Conservation (phyloP, 1,139 yeast species). For the Arxiozyma telluris region DNA sequence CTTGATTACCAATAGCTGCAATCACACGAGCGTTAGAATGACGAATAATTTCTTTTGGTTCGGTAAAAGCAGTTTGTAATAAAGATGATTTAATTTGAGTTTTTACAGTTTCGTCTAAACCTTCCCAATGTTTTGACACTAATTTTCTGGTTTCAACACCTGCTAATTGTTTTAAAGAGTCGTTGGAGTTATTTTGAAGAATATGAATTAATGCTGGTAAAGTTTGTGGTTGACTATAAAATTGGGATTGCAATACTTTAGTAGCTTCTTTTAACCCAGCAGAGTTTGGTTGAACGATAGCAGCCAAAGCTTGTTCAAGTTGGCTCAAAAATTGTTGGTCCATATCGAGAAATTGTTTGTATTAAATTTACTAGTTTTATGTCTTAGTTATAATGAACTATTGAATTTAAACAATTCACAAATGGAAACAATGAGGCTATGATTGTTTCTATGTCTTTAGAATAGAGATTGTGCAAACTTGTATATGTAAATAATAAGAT, state of each 20-base stretch:
- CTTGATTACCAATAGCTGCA: slow-evolving; percentile 74
- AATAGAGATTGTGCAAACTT: background rate
- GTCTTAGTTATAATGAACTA: background rate
- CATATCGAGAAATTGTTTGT: slow-evolving; percentile 33
- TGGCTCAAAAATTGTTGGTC: slow-evolving; percentile 61
- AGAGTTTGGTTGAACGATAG: slow-evolving; percentile 70
- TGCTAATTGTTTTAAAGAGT: slow-evolving; percentile 59
- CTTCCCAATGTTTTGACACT: slow-evolving; percentile 63
- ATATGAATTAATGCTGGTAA: slow-evolving; percentile 79
- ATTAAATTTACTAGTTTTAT: background rate
- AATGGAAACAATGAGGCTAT: background rate
- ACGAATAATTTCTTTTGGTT: slow-evolving; percentile 59
- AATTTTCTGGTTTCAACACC: slow-evolving; percentile 93
- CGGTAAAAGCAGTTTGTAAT: slow-evolving; percentile 60
- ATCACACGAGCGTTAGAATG: slow-evolving; percentile 87
- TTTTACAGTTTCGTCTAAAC: slow-evolving; percentile 45
- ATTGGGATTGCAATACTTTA: slow-evolving; percentile 59
- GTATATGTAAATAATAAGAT: background rate
- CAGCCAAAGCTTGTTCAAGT: slow-evolving; percentile 69
- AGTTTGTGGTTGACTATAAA: slow-evolving; percentile 61
- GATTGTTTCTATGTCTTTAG: background rate
- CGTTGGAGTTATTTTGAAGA: slow-evolving; percentile 43
- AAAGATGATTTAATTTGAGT: slow-evolving; percentile 57
- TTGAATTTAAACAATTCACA: background rate
- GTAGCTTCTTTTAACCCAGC: slow-evolving; percentile 78